Percentiles rank a stretch among this genome's conserved stretches.
These are phyloP conservation scores for Corymbia citriodora DNA, from an alignment of 441 rosid species.

Conservation along the genomic window DNA sequence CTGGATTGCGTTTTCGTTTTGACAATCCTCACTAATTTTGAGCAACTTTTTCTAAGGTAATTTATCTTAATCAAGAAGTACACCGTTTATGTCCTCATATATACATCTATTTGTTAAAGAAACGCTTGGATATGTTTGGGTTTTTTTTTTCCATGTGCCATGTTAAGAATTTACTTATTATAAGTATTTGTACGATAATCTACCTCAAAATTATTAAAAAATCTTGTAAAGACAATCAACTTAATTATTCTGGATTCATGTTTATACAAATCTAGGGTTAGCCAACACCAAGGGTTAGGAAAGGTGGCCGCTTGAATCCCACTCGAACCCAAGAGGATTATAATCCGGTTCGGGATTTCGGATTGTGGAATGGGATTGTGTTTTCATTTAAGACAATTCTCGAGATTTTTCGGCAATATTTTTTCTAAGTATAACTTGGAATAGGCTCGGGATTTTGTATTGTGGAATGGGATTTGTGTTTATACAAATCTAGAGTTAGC, in stretches of 20 bases:
- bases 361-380: not conserved
- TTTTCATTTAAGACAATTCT: not conserved
- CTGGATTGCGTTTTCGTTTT: not conserved
- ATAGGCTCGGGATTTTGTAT: not conserved
- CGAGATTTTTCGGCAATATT: not conserved
- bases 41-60: not conserved
- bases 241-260: not conserved
- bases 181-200: not conserved
- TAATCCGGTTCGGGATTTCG: not conserved
- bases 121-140: not conserved
- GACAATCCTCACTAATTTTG: not conserved
- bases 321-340: not conserved
- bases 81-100: not conserved
- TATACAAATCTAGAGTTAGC: too few relatives aligned
- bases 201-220: not conserved
- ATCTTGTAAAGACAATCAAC: rapidly evolving
- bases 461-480: too few relatives aligned
- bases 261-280: not conserved
- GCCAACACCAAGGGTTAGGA: not conserved
- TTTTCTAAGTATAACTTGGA: not conserved
- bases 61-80: not conserved
- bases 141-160: not conserved
- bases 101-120: not conserved
- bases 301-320: not conserved
- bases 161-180: not conserved